Percentiles rank a stretch among this genome's conserved stretches.
Evolutionary conservation across 2,329 filamentous ascomycete species (phyloP).

Genomic region (Pestalotiopsis sp.): DNA sequence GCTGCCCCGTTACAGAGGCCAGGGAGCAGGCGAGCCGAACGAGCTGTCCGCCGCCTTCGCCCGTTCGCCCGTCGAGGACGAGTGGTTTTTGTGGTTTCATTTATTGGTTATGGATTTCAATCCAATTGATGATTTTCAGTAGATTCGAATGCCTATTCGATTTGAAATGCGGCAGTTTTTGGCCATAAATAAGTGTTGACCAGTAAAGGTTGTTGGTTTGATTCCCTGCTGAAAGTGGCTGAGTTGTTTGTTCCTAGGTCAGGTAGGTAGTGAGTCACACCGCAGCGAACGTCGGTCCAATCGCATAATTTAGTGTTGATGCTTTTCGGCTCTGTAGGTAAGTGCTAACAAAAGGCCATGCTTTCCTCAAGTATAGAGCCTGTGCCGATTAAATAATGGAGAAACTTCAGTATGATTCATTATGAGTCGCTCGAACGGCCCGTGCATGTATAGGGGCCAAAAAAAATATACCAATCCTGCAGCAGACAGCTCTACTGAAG

Average conservation of each 20-base stretch:
- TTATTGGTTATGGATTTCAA: neutral
- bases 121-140: neutral
- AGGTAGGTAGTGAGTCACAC: neutral
- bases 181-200: neutral
- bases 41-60: slow-evolving; percentile 65
- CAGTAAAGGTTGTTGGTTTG: neutral
- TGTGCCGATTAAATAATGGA: neutral
- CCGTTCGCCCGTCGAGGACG: slow-evolving; percentile 56
- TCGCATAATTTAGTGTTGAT: neutral
- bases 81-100: slow-evolving; percentile 29
- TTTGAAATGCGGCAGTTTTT: neutral
- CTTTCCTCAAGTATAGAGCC: neutral
- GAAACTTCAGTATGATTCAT: neutral
- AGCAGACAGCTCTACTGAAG: neutral
- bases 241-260: neutral
- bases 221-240: neutral
- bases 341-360: neutral
- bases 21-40: slow-evolving; percentile 58
- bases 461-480: neutral
- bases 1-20: slow-evolving; percentile 54
- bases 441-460: neutral
- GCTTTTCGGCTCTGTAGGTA: neutral
- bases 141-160: neutral
- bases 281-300: neutral
- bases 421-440: neutral